Conservation (phyloP, 2,329 filamentous ascomycete species). For the Penicillium corylophilum region DNA sequence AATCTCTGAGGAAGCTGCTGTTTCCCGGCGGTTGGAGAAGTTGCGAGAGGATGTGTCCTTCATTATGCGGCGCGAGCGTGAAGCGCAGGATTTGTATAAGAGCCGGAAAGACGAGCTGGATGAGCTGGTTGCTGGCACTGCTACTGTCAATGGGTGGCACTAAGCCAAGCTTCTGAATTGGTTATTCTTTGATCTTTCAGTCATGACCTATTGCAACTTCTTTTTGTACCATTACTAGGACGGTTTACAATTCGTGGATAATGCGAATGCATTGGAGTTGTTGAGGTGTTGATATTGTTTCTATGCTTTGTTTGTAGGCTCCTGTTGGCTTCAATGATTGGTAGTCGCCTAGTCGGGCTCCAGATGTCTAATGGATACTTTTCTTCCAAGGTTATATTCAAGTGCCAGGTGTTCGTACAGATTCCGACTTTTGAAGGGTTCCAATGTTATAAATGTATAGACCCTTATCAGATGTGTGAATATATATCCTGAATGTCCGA, state of each 20-base stretch:
- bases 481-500: no score
- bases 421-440: no score
- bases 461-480: no score
- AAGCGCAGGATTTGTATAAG: constrained; percentile 85
- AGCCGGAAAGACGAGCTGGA: constrained; percentile 74
- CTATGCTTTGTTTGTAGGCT: not conserved
- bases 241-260: constrained; percentile 8
- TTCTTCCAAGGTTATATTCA: no score
- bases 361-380: no score
- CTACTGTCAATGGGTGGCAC: constrained; percentile 41
- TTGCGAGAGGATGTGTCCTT: constrained; percentile 81
- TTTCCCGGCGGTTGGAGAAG: constrained; percentile 68
- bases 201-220: constrained; percentile 16
- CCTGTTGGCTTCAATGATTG: no score
- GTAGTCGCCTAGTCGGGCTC: no score
- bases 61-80: constrained; percentile 76
- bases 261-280: constrained; percentile 6
- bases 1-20: constrained; percentile 74
- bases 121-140: constrained; percentile 47
- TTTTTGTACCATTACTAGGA: constrained; percentile 18
- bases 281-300: not conserved
- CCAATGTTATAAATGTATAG: no score
- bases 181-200: constrained; percentile 3
- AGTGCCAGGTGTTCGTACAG: no score
- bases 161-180: constrained; percentile 15